phyloP scores from a whole-genome alignment of 805 yeast species.

The Candida ulmi region DNA sequence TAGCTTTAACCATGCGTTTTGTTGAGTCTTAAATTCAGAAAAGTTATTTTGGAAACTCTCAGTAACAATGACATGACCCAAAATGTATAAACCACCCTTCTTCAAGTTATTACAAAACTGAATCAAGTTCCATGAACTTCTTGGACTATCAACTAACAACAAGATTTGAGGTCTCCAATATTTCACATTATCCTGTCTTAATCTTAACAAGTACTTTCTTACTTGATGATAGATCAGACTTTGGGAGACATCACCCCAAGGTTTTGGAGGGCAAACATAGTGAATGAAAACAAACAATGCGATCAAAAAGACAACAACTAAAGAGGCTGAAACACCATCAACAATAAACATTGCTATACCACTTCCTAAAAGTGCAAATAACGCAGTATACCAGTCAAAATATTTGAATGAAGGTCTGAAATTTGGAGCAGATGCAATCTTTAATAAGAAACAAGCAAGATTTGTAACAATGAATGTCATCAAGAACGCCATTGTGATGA shows the following conservation, averaged over 20 bases:
- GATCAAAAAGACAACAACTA: conserved; percentile 60
- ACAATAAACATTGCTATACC: conserved; percentile 88
- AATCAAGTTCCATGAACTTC: conserved; percentile 87
- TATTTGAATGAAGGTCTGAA: conserved; percentile 93
- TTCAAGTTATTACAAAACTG: conserved; percentile 91
- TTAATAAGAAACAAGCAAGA: conserved; percentile 84
- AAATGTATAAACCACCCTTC: conserved; percentile 88
- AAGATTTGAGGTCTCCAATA: conserved; percentile 98
- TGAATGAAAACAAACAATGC: conserved; percentile 76
- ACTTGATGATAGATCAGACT: conserved; percentile 94
- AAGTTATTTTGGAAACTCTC: conserved; percentile 58
- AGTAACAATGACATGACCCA: conserved; percentile 85
- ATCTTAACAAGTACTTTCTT: conserved; percentile 75
- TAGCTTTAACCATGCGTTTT: conserved; percentile 76
- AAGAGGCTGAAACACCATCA: conserved; percentile 83
- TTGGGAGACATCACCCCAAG: conserved; percentile 98
- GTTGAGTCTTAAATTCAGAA: conserved; percentile 66
- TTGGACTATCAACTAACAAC: conserved; percentile 83
- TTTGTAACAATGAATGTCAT: conserved; percentile 96
- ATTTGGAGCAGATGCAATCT: conserved; percentile 94
- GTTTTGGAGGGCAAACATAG: conserved; percentile 87
- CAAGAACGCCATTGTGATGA: conserved; percentile 94
- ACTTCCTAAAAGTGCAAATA: conserved; percentile 64
- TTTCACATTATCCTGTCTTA: conserved; percentile 89
- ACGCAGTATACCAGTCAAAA: conserved; percentile 79